Conservation (phyloP, 208 protist genomes). For the Tetramitus jugosus region DNA sequence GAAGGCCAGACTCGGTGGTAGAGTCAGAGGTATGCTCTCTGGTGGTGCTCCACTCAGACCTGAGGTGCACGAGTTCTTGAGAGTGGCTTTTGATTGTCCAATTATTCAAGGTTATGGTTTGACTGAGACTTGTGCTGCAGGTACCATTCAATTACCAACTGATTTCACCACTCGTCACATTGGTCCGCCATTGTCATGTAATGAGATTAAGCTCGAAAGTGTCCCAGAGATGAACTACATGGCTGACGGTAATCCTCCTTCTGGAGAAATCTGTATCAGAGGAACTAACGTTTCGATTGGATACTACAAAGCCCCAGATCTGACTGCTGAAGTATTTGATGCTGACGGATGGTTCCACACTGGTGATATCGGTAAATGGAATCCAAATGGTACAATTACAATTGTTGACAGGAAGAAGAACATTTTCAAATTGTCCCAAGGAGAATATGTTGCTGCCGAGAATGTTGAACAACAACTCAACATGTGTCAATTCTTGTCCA, state of each 20-base stretch:
- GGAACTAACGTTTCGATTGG: constrained; percentile 51
- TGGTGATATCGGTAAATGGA: constrained; percentile 57
- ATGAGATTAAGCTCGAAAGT: constrained; percentile 55
- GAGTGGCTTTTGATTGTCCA: constrained; percentile 10
- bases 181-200: constrained; percentile 30
- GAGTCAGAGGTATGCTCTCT: constrained; percentile 14
- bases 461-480: not conserved
- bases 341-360: constrained; percentile 68
- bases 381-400: constrained; percentile 42
- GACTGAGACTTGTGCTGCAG: constrained; percentile 50
- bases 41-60: constrained; percentile 30
- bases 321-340: constrained; percentile 43
- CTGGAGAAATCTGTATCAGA: constrained; percentile 53
- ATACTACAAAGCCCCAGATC: constrained; percentile 52
- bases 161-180: constrained; percentile 30
- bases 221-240: constrained; percentile 65
- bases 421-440: constrained; percentile 56
- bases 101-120: constrained; percentile 66
- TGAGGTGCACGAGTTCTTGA: constrained; percentile 32
- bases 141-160: not conserved
- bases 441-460: constrained; percentile 22
- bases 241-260: constrained; percentile 32
- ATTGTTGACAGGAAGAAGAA: constrained; percentile 78
- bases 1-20: constrained; percentile 21
- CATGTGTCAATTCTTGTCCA: not conserved